Percentiles rank a stretch among this genome's conserved stretches.
phyloP scores from a whole-genome alignment of 75 land plant species.

The Isoetes taiwanensis region DNA sequence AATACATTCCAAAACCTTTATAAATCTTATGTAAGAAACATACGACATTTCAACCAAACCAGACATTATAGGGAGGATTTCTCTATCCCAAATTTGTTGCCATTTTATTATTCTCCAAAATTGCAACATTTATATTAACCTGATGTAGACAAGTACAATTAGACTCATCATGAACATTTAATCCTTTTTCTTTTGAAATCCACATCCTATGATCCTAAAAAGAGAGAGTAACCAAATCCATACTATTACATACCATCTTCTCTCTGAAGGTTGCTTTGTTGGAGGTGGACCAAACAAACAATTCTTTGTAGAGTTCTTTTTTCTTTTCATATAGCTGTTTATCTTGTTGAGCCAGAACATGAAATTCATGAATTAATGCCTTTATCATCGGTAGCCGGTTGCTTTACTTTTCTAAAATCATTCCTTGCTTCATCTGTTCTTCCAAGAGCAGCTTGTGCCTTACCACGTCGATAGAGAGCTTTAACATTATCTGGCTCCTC shows the following conservation, averaged over 20 bases:
- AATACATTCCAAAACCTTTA: too few relatives aligned
- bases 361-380: constrained; percentile 52
- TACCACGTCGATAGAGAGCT: constrained; percentile 81
- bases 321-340: constrained; percentile 80
- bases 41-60: too few relatives aligned
- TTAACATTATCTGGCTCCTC: constrained; percentile 92
- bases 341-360: constrained; percentile 61
- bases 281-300: constrained; percentile 71
- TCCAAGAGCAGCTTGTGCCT: constrained; percentile 81
- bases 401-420: constrained; percentile 65
- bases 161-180: too few relatives aligned
- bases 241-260: constrained; percentile 25
- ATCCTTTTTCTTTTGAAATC: too few relatives aligned
- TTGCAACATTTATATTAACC: too few relatives aligned
- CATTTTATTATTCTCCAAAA: too few relatives aligned
- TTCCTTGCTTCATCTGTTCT: constrained; percentile 78
- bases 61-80: too few relatives aligned
- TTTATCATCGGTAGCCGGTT: constrained; percentile 72
- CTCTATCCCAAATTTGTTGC: too few relatives aligned
- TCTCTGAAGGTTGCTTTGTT: constrained; percentile 28
- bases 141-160: too few relatives aligned
- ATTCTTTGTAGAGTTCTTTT: constrained; percentile 86
- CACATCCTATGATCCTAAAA: constrained; percentile 14
- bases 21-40: too few relatives aligned
- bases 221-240: constrained; percentile 53